Base-by-base conservation (phyloP, 2,329 filamentous ascomycete species). In the Botrytis fragariae region DNA sequence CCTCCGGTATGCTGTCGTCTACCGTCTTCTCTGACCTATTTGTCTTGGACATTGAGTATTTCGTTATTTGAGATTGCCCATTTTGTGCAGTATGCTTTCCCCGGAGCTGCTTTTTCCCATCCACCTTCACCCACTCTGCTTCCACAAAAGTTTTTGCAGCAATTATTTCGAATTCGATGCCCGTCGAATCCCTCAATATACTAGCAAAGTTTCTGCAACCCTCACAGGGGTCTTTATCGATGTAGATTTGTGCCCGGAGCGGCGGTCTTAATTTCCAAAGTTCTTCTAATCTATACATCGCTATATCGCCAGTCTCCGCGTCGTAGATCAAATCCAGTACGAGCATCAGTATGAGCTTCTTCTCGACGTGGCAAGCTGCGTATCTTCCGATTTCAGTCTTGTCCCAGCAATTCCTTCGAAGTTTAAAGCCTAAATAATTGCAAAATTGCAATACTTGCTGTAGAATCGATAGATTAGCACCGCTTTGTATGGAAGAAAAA, bases 361-460 rank as follows among this genome's bases (percentile, higher is more conserved):
- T 72, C 48, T 72, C 61, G 16, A 72, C 70, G 9, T 72, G 70
- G 12, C 70, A 72, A 25, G 70, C 70, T 32, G 61, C 61, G n/a
- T 42, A 72, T 54, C 45, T 39, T n/a, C 70, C 70, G 1, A 51
- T 20, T 72, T 64, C 42, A 22, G n/a, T 67, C 18, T 57, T 67
- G 39, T 72, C 70, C 59, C 60, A 54, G 32, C 59, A 54, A n/a
- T 72, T 65, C 4, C n/a, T 29, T 6, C 35, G 70, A 18, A 72
- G 59, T n/a, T 51, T 51, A 16, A 54, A 65, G 20, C 70, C 70
- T 10, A 72, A n/a, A 7, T 39, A 54, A 37, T 64, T 65, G 37
- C 70, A 72, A n/a, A 72, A 72, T 54, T 57, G 44, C 22, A 72
- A 20, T 20, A 72, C 61, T 57, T 42, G 48, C 65, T 69, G 29